Evolutionary conservation across 805 yeast species (phyloP).

Genomic region (Starmerella roubikii): DNA sequence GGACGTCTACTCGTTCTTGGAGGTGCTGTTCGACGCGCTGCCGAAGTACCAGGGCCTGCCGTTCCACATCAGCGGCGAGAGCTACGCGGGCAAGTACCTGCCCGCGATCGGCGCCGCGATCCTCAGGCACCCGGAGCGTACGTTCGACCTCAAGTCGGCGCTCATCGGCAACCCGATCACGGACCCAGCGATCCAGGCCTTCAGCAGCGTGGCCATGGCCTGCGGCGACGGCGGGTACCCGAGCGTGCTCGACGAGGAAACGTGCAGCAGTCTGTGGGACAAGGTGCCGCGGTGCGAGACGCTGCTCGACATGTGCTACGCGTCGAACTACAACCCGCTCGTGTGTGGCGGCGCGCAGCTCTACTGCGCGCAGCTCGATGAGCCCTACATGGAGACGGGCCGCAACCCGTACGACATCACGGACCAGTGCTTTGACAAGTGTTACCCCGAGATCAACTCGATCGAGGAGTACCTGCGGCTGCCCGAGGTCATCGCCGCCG

Average conservation of each 20-base stretch:
- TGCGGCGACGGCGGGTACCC: conserved; percentile 82
- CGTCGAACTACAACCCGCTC: conserved; percentile 50
- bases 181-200: conserved; percentile 69
- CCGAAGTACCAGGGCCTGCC: conserved; percentile 45
- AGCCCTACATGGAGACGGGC: conserved; percentile 73
- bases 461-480: conserved; percentile 67
- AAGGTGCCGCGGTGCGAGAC: conserved; percentile 65
- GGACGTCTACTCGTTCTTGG: conserved; percentile 79
- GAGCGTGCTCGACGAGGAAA: conserved; percentile 60
- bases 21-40: conserved; percentile 74
- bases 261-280: conserved; percentile 57
- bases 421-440: conserved; percentile 54
- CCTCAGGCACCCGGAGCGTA: conserved; percentile 43
- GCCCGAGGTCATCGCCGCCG: conserved; percentile 59
- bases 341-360: conserved; percentile 83
- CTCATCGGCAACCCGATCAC: conserved; percentile 91
- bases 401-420: conserved; percentile 86
- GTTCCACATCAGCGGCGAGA: conserved; percentile 90
- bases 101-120: conserved; percentile 66
- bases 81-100: conserved; percentile 90
- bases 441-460: conserved; percentile 68
- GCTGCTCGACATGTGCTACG: conserved; percentile 68
- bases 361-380: conserved; percentile 66
- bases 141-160: conserved; percentile 62
- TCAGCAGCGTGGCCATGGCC: conserved; percentile 84